Evolutionary conservation across 2,329 filamentous ascomycete genomes (phyloP).

Genomic region (Aureobasidium sp.): DNA sequence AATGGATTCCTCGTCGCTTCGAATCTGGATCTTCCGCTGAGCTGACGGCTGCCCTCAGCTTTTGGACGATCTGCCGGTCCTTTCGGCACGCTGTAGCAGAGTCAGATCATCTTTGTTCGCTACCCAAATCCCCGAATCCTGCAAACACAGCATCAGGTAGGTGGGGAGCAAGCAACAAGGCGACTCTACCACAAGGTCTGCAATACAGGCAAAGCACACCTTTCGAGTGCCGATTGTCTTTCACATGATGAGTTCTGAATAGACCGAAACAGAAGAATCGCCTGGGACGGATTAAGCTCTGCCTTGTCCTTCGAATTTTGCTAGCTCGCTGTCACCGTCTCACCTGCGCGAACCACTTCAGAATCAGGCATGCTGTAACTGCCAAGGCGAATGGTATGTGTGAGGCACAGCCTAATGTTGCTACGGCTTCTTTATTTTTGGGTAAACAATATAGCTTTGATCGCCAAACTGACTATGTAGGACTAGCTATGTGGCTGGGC

Average conservation of each 20-base stretch:
- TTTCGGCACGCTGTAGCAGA: background rate
- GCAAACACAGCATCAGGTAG: background rate
- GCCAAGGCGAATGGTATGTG: conserved; percentile 1
- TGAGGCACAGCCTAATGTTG: background rate
- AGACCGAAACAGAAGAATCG: background rate
- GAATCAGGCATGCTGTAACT: conserved; percentile 11
- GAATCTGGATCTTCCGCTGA: background rate
- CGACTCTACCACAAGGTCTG: background rate
- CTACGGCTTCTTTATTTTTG: conserved; percentile 11
- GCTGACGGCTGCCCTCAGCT: background rate
- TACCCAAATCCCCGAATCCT: background rate
- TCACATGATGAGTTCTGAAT: background rate
- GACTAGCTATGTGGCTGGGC: background rate
- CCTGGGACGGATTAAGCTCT: background rate
- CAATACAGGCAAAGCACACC: background rate
- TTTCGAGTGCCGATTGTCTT: background rate
- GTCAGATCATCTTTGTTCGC: background rate
- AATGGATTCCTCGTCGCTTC: background rate
- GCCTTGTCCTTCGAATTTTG: background rate
- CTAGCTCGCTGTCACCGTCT: conserved; percentile 10
- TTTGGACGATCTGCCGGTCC: background rate
- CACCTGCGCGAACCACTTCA: background rate
- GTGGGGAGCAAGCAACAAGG: background rate
- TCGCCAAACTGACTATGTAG: background rate
- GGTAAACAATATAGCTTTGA: background rate